Percentiles rank a stretch among this genome's conserved stretches.
Conservation (phyloP, 768 basidiomycete species). For the Termitomyces sp. region DNA sequence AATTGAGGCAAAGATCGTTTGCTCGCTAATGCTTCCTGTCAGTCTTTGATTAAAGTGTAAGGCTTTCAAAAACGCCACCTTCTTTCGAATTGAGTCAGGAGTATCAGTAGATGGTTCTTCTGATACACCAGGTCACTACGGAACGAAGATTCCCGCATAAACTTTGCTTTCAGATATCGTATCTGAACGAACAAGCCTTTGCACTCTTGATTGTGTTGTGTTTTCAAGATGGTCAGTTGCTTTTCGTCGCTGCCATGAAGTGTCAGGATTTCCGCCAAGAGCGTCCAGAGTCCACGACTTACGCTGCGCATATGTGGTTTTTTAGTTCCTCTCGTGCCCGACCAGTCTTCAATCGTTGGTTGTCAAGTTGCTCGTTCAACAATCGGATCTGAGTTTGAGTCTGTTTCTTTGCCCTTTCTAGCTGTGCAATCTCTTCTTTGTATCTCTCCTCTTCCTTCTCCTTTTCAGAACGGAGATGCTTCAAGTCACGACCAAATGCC, state of each 20-base stretch:
- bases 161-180: constrained; percentile 87
- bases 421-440: constrained; percentile 48
- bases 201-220: constrained; percentile 79
- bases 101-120: constrained; percentile 78
- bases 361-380: constrained; percentile 61
- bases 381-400: constrained; percentile 58
- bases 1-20: constrained; percentile 69
- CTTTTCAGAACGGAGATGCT: constrained; percentile 60
- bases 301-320: constrained; percentile 59
- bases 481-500: constrained; percentile 73
- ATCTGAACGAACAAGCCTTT: constrained; percentile 91
- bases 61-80: constrained; percentile 40
- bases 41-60: neutral
- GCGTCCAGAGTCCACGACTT: constrained; percentile 20
- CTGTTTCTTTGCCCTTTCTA: constrained; percentile 67
- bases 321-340: constrained; percentile 42
- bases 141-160: constrained; percentile 78
- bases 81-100: constrained; percentile 67
- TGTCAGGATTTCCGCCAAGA: constrained; percentile 5
- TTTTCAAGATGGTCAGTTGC: constrained; percentile 49
- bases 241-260: constrained; percentile 38
- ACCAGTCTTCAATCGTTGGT: constrained; percentile 43
- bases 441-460: constrained; percentile 52
- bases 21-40: constrained; percentile 41
- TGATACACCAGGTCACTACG: constrained; percentile 77